These are phyloP conservation scores for Acacia concinna DNA, from an alignment of 331 rosid genomes.

Conservation along the genomic window DNA sequence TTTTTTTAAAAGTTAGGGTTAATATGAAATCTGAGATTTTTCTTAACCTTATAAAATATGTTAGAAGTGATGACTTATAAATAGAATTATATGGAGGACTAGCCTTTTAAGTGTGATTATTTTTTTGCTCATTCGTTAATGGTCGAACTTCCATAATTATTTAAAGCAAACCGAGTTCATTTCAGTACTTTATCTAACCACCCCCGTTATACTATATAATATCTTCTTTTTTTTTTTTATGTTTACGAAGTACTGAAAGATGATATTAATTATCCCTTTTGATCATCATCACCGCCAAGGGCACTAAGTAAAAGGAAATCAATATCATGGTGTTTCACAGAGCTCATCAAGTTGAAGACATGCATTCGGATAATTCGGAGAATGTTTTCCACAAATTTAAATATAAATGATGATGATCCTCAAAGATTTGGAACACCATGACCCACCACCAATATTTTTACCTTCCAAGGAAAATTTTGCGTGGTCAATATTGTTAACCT, in stretches of 20 bases:
- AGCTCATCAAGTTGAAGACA: slow-evolving; percentile 34
- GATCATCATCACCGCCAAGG: not conserved
- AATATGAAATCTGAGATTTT: too few species aligned
- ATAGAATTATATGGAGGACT: too few species aligned
- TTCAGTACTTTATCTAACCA: not conserved
- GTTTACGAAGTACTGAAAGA: not conserved
- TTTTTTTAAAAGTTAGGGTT: too few species aligned
- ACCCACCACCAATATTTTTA: slow-evolving; percentile 22
- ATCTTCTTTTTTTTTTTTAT: too few species aligned
- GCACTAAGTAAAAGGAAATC: slow-evolving; percentile 28
- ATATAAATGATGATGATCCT: not conserved
- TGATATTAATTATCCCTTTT: not conserved
- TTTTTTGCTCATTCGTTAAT: not conserved
- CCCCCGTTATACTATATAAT: not conserved
- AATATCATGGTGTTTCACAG: slow-evolving; percentile 1
- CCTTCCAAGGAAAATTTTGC: not conserved
- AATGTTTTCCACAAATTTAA: slow-evolving; percentile 27
- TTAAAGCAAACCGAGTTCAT: not conserved
- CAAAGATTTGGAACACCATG: not conserved
- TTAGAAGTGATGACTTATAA: too few species aligned
- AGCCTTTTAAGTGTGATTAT: not conserved
- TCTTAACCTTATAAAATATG: too few species aligned
- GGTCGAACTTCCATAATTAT: not conserved
- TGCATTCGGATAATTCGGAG: slow-evolving; percentile 38
- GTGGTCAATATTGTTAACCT: not conserved